A percentile compares a stretch with the other conserved stretches of the same genome.
Conservation (phyloP, 1,139 yeast genomes). For the Barnettozyma hawaiiensis region DNA sequence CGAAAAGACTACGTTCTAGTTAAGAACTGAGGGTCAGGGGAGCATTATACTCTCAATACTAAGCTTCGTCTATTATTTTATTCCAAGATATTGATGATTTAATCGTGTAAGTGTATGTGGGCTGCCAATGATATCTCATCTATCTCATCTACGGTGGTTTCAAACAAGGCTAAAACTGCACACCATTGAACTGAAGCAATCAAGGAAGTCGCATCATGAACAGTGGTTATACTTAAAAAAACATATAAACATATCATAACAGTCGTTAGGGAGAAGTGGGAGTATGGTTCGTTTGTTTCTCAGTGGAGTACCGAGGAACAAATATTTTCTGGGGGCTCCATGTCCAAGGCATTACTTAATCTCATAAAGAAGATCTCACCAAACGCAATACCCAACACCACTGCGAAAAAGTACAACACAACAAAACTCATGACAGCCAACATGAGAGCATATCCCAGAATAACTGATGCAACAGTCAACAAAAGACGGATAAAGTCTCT, state of each 20-base stretch:
- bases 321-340: constrained; percentile 25
- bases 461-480: constrained; percentile 54
- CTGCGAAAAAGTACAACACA: constrained; percentile 63
- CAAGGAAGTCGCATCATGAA: too few species aligned
- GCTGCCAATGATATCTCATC: too few species aligned
- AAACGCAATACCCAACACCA: constrained; percentile 59
- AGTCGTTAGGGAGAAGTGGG: background rate
- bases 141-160: too few species aligned
- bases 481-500: constrained; percentile 52
- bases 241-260: constrained; percentile 1
- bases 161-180: too few species aligned
- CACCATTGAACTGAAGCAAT: too few species aligned
- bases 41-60: background rate
- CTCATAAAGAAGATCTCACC: constrained; percentile 67
- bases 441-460: constrained; percentile 68
- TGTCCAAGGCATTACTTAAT: constrained; percentile 34
- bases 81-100: background rate
- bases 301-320: constrained; percentile 12
- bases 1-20: background rate
- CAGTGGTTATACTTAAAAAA: too few species aligned
- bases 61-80: background rate
- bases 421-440: constrained; percentile 72
- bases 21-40: background rate
- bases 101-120: too few species aligned
- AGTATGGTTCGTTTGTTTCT: too few species aligned